Conservation (phyloP, 306 rosid species). For the Glycine latifolia region DNA sequence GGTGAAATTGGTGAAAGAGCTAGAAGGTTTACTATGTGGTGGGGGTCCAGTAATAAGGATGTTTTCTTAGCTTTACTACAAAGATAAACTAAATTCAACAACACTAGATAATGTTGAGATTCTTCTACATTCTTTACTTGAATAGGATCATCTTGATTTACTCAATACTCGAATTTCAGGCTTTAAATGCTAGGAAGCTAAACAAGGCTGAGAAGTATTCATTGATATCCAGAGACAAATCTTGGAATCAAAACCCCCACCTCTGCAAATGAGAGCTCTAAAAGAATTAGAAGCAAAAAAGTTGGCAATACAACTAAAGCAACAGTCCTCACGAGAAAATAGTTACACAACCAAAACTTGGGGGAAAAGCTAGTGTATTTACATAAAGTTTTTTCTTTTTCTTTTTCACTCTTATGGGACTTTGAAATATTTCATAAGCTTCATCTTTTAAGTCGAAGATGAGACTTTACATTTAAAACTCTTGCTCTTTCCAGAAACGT, state of each 20-base stretch:
- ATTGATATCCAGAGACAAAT: background rate
- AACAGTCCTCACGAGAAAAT: background rate
- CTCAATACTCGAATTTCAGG: slow-evolving; percentile 46
- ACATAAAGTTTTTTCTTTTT: no score
- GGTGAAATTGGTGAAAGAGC: slow-evolving; percentile 1
- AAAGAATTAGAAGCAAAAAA: background rate
- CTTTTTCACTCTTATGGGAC: no score
- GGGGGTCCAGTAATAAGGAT: no score
- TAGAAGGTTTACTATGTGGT: background rate
- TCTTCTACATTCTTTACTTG: slow-evolving; percentile 12
- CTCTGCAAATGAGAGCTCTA: background rate
- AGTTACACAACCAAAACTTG: background rate
- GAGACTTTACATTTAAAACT: no score
- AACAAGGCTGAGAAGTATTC: background rate
- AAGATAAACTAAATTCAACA: background rate
- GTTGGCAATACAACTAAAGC: background rate
- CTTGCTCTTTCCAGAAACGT: no score
- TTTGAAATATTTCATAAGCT: no score
- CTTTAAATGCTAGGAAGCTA: slow-evolving; percentile 17
- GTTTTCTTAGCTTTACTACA: background rate
- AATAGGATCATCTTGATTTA: slow-evolving; percentile 42
- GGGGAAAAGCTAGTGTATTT: background rate
- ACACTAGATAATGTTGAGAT: background rate
- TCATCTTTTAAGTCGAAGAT: no score
- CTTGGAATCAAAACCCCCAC: background rate